Evolutionary conservation across 371 early-diverging fungal genomes (phyloP), one percentile per base, ranked within the genome.

Genomic region (Haplosporangium sp.): DNA sequence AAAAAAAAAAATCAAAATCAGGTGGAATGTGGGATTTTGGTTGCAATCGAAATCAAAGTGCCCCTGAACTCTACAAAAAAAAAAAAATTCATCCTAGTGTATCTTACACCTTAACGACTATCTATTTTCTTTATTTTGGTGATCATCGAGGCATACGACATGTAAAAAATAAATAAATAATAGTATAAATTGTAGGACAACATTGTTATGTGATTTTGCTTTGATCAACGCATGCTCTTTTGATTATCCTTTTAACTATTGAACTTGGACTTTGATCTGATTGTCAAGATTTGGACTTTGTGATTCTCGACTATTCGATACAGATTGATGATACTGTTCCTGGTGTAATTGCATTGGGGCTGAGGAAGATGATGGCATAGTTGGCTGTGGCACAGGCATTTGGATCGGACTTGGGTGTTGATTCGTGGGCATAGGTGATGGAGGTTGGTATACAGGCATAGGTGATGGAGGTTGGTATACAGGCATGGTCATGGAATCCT

Each of bases 1-100:
- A 27, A 27, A 27, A 27, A 27, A 27, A 27, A 27, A 27, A 27
- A 27, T 27, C 27, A 27, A n/a, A 60, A 27, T 34, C 15, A 48
- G 62, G 61, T 67, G 75, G 75, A 75, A 75, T 75, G 70, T 75
- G 69, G 59, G 69, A 74, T 74, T 66, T 65, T 71, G 65, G 77
- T 71, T 76, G 68, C 72, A 76, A 71, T 76, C 48, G 72, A 76
- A 76, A 76, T 71, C 65, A 45, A 47, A 55, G 57, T 53, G 39
- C 13, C 55, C 48, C 66, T 61, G 27, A 27, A 27, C 27, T 27
- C 27, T 27, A 27, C 27, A 27, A 27, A 27, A 27, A 27, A 27
- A 27, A 27, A 27, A 27, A 27, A 27, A 27, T 27, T 27, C 27
- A 27, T 27, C 27, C 27, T 27, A 27, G 27, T 27, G 27, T 27